Evolutionary conservation across 345 rosid species (phyloP).

Genomic region (Hypericum androsaemum): DNA sequence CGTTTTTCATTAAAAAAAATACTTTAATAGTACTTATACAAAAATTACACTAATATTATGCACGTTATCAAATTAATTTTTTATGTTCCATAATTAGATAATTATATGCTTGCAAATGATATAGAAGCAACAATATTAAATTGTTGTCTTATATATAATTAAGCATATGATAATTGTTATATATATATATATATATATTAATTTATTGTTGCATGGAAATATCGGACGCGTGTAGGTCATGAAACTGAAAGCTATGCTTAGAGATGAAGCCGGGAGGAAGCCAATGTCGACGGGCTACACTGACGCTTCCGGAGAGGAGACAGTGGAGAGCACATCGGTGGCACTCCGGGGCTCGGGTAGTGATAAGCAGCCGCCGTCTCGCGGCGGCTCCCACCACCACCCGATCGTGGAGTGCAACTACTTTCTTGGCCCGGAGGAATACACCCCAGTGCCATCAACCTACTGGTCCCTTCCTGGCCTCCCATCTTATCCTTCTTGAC

Average conservation of each 20-base stretch:
- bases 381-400: conserved; percentile 8
- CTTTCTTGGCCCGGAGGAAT: conserved; percentile 28
- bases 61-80: no score
- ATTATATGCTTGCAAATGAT: no score
- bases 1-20: no score
- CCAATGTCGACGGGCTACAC: conserved; percentile 38
- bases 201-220: no score
- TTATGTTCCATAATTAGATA: no score
- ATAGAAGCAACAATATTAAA: no score
- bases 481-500: conserved; percentile 20
- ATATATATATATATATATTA: no score
- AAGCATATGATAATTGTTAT: no score
- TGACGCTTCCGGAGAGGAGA: conserved; percentile 54
- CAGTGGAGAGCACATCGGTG: conserved; percentile 45
- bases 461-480: conserved; percentile 24
- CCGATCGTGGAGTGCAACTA: conserved; percentile 30
- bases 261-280: conserved; percentile 32
- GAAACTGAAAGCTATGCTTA: conserved; percentile 41
- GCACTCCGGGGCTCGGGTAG: conserved; percentile 18
- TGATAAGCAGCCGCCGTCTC: background rate
- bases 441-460: conserved; percentile 22
- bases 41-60: no score
- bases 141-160: no score
- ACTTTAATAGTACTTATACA: no score
- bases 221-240: conserved; percentile 28